Percentiles rank a stretch among this genome's conserved stretches.
Evolutionary conservation across 306 rosid genomes (phyloP).

Genomic region (Gastrolobium villosum): DNA sequence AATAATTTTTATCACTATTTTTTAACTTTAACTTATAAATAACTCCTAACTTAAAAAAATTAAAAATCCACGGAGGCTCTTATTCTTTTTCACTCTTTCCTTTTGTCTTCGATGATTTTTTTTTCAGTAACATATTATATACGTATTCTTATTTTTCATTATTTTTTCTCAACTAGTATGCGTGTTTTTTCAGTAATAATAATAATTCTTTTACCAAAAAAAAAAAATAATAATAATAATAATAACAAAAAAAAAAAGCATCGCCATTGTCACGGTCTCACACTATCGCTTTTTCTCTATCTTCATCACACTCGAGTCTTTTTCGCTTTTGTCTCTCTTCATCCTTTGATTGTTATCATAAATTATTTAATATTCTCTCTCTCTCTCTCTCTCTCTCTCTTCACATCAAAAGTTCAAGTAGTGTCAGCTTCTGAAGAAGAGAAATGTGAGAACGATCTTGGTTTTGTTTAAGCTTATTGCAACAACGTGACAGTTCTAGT

Average conservation of each 20-base stretch:
- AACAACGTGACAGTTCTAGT: slow-evolving; percentile 41
- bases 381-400: slow-evolving; percentile 39
- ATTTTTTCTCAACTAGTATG: neutral
- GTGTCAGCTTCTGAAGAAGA: slow-evolving; percentile 57
- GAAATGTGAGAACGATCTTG: slow-evolving; percentile 59
- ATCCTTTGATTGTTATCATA: slow-evolving; percentile 63
- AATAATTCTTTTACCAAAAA: neutral
- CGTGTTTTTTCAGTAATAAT: neutral
- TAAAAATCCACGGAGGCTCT: no score
- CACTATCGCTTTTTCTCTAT: slow-evolving; percentile 48
- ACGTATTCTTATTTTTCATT: neutral
- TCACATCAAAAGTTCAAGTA: slow-evolving; percentile 52
- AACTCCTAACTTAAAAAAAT: no score
- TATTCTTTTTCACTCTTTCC: no score
- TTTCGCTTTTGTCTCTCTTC: slow-evolving; percentile 87
- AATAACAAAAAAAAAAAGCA: slow-evolving; percentile 6
- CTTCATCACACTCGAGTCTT: slow-evolving; percentile 58
- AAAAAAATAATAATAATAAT: neutral
- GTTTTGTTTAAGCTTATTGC: slow-evolving; percentile 44
- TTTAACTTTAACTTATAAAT: no score
- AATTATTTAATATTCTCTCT: slow-evolving; percentile 51
- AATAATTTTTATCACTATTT: no score
- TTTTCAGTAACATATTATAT: no score
- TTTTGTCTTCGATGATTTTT: no score
- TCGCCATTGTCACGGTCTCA: slow-evolving; percentile 33